Evolutionary conservation across 2,329 filamentous ascomycete genomes (phyloP), one percentile per base, ranked within the genome.

Genomic region (Saccharata proteae): DNA sequence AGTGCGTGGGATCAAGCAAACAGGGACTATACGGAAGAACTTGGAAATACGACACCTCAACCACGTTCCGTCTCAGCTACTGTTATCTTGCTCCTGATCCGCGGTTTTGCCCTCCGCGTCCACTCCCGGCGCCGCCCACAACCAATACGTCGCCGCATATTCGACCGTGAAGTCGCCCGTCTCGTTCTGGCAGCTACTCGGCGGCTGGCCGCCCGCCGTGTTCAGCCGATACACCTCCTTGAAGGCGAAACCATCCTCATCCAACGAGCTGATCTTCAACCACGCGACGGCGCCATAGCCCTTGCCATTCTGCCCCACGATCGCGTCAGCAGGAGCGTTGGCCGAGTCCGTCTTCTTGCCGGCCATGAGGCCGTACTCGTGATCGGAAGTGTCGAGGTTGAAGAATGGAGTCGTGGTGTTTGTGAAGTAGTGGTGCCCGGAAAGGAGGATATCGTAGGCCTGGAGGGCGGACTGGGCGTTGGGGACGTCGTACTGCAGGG

Each of bases 121-220:
- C n/a, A 29, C 16, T 5, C 5, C 12, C 15, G 8, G 8, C 30
- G 29, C 17, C 14, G 25, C 19, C 24, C 20, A 71, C 39, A 67
- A 78, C 77, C 70, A 77, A 45, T 82, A 94, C 68, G 86, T 72
- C 24, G 86, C 76, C 18, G 81, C 67, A 58, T 96, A 94, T 48
- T 86, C 65, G 10, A 93, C 72, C 39, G 77, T 62, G 43, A 94
- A 86, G 1, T 57, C 48, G 8, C 66, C 62, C 0, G 64, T 53
- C 64, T 74, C 65, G 8, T 74, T 80, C 19, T 69, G 52, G 52
- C 88, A 96, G 0, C 74, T 80, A 16, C 69, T 62, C 0, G 86
- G 86, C 2, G 84, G 59, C 27, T 68, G 71, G 8, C 88, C 88
- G 16, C 85, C 86, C 1, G 79, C 84, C 8, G 88, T 96, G 46